Percentiles rank a stretch among this genome's conserved stretches.
These are phyloP conservation scores for Fusarium penzigii DNA, from an alignment of 2,329 filamentous ascomycete species.

Conservation along the genomic window DNA sequence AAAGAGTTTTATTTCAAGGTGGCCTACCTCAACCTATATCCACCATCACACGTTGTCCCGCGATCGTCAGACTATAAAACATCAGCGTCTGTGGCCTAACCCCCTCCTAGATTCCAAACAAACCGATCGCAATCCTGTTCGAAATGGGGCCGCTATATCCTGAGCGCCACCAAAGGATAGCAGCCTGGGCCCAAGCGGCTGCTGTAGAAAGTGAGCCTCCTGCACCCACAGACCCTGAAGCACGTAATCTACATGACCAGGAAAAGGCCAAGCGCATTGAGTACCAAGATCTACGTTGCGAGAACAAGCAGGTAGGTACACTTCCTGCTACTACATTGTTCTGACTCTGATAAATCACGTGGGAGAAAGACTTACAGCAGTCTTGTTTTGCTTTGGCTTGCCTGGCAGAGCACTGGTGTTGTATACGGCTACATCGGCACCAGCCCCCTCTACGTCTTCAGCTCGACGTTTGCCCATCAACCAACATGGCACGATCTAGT, in stretches of 20 bases:
- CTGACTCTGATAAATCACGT: not conserved
- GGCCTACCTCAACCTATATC: not conserved
- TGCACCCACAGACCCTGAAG: not conserved
- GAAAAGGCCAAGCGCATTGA: slow-evolving; percentile 3
- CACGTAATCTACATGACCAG: not conserved
- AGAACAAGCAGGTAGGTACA: not conserved
- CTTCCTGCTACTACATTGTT: not conserved
- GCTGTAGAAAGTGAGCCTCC: not conserved
- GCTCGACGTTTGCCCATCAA: slow-evolving; percentile 58
- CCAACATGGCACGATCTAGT: slow-evolving; percentile 59
- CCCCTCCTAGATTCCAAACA: not conserved
- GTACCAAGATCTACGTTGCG: not conserved
- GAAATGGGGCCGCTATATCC: not conserved
- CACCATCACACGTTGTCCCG: not conserved
- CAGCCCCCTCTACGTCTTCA: slow-evolving; percentile 67
- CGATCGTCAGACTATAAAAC: not conserved
- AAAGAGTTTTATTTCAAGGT: not conserved
- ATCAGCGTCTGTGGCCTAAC: not conserved
- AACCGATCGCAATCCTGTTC: not conserved
- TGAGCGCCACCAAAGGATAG: not conserved
- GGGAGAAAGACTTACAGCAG: slow-evolving; percentile 14
- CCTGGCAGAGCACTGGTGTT: slow-evolving; percentile 63
- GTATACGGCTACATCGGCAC: slow-evolving; percentile 69
- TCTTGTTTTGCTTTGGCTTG: slow-evolving; percentile 41
- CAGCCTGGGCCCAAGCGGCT: not conserved